Conservation (phyloP, 306 rosid genomes). For the Fagus sylvatica region DNA sequence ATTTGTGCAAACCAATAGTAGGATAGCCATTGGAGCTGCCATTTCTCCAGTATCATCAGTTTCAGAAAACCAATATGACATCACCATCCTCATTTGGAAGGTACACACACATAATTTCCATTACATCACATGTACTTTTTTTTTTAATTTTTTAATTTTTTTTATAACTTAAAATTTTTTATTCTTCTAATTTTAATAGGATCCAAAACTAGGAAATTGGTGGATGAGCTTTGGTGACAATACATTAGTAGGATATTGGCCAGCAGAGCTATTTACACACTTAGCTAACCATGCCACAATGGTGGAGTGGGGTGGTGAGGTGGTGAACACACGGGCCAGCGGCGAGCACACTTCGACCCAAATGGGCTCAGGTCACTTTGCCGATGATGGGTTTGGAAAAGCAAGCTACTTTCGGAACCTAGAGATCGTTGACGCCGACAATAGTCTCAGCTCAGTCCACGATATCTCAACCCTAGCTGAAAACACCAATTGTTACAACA, state of each 20-base stretch:
- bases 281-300: slow-evolving; percentile 74
- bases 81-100: slow-evolving; percentile 92
- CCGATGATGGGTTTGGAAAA: slow-evolving; percentile 79
- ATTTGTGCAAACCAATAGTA: slow-evolving; percentile 78
- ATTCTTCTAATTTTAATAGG: slow-evolving; percentile 37
- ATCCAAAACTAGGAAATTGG: slow-evolving; percentile 90
- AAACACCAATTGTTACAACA: slow-evolving; percentile 74
- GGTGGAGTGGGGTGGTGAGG: slow-evolving; percentile 99
- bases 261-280: slow-evolving; percentile 86
- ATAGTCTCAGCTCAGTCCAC: slow-evolving; percentile 59
- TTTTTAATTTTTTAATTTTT: too few relatives aligned
- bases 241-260: slow-evolving; percentile 89
- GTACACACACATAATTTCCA: slow-evolving; percentile 19
- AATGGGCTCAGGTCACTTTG: slow-evolving; percentile 89
- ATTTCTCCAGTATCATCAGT: slow-evolving; percentile 81
- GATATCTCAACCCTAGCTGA: slow-evolving; percentile 70
- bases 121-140: too few relatives aligned
- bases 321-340: slow-evolving; percentile 66
- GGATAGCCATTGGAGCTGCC: slow-evolving; percentile 93
- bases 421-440: slow-evolving; percentile 83
- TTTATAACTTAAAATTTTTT: too few relatives aligned
- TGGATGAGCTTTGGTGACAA: slow-evolving; percentile 92
- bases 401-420: slow-evolving; percentile 93
- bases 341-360: slow-evolving; percentile 85
- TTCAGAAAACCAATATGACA: slow-evolving; percentile 62